These are phyloP conservation scores for Agaricales sp. DNA, from an alignment of 1,284 basidiomycete species.

Conservation along the genomic window DNA sequence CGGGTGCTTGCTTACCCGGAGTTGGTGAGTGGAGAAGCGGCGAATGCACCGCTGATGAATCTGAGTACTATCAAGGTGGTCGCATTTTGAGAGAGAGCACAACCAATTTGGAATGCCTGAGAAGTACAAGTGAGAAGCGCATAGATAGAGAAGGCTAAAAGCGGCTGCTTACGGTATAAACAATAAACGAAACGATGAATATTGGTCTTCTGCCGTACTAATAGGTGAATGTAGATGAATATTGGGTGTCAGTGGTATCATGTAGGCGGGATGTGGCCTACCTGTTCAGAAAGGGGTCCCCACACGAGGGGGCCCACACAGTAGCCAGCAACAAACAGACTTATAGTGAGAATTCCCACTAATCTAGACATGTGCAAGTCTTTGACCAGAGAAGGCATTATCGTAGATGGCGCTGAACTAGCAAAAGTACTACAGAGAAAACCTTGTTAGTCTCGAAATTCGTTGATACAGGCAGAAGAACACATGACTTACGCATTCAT, in stretches of 20 bases:
- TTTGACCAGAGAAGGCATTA: constrained; percentile 31
- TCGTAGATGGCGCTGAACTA: constrained; percentile 44
- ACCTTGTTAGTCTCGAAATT: constrained; percentile 9
- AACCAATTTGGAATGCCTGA: constrained; percentile 47
- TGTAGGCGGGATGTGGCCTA: background rate
- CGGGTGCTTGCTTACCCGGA: constrained; percentile 29
- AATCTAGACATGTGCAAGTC: constrained; percentile 49
- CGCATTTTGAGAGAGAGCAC: constrained; percentile 52
- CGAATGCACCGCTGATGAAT: constrained; percentile 58
- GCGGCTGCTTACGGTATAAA: constrained; percentile 38
- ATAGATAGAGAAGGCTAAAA: background rate
- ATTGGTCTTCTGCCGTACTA: constrained; percentile 53
- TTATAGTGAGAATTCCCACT: constrained; percentile 35
- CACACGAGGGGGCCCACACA: constrained; percentile 57
- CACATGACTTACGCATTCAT: constrained; percentile 42
- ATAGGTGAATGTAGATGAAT: constrained; percentile 36
- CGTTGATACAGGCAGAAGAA: constrained; percentile 1
- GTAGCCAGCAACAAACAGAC: constrained; percentile 47
- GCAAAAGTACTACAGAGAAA: constrained; percentile 39
- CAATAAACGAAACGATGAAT: constrained; percentile 56
- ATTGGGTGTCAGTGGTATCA: background rate
- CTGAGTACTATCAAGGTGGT: constrained; percentile 55
- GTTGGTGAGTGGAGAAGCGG: constrained; percentile 35
- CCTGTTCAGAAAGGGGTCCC: constrained; percentile 37
- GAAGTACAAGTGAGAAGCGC: background rate